phyloP scores from a whole-genome alignment of 805 yeast genomes.

The Kluyveromyces dobzhanskii region DNA sequence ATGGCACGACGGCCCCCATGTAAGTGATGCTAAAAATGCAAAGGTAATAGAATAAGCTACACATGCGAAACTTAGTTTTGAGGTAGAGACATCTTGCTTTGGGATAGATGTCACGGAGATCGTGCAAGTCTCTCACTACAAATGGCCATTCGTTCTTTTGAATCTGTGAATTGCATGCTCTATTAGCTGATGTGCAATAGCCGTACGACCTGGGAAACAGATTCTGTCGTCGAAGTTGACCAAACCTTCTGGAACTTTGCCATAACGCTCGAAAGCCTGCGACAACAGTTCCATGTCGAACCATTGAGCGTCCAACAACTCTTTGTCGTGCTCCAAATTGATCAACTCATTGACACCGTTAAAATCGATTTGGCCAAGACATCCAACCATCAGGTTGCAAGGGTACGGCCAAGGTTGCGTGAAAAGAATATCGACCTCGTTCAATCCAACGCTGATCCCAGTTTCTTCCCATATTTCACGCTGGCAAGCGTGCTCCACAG shows the following conservation, averaged over 20 bases:
- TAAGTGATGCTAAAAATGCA: no score
- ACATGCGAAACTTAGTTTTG: no score
- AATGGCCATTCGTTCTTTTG: not conserved
- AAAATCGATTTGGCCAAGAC: conserved; percentile 66
- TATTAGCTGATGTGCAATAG: conserved; percentile 25
- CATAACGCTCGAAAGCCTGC: conserved; percentile 28
- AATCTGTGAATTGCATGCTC: conserved; percentile 6
- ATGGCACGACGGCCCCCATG: no score
- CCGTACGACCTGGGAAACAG: conserved; percentile 24
- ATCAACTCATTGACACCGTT: conserved; percentile 58
- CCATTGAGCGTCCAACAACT: conserved; percentile 85
- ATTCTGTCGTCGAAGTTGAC: conserved; percentile 16
- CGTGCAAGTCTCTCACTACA: no score
- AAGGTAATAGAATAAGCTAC: no score
- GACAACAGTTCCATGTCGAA: conserved; percentile 49
- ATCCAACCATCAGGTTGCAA: conserved; percentile 86
- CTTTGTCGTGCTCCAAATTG: conserved; percentile 74
- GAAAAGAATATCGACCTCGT: conserved; percentile 49
- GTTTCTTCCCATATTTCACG: conserved; percentile 95
- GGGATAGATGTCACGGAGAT: no score
- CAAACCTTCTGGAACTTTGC: conserved; percentile 15
- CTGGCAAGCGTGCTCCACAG: conserved; percentile 77
- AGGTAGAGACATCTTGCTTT: no score
- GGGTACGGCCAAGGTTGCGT: conserved; percentile 99
- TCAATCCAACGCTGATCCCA: conserved; percentile 53